Conservation (phyloP, 2,329 filamentous ascomycete genomes). For the Dothideomycetidae sp. region DNA sequence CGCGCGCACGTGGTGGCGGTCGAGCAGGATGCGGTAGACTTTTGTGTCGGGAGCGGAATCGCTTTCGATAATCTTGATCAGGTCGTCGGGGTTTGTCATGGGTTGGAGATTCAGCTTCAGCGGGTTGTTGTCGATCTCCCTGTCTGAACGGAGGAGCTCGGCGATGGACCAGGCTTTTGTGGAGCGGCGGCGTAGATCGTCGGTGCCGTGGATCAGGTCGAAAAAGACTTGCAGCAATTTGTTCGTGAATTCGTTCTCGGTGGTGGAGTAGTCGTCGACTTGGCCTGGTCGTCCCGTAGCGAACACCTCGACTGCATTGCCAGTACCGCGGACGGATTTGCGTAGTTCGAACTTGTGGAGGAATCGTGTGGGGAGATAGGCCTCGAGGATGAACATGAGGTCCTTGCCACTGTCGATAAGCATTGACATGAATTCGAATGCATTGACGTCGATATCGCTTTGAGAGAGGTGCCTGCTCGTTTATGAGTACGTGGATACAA, state of each 20-base stretch:
- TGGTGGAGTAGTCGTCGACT: neutral
- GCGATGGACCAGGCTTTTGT: neutral
- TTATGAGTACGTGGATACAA: neutral
- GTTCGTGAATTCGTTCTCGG: slow-evolving; percentile 1
- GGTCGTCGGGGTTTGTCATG: neutral
- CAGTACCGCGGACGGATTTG: neutral
- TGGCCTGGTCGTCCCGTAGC: slow-evolving; percentile 4
- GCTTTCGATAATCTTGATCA: neutral
- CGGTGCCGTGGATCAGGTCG: neutral
- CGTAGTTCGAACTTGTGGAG: neutral
- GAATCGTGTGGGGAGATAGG: slow-evolving; percentile 4
- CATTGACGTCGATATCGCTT: neutral
- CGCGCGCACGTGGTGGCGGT: neutral
- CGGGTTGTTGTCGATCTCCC: neutral
- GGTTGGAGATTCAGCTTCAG: neutral
- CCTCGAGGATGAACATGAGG: slow-evolving; percentile 5
- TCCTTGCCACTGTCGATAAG: neutral
- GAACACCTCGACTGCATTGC: slow-evolving; percentile 3
- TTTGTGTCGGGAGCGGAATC: neutral
- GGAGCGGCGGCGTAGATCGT: neutral
- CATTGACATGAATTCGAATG: slow-evolving; percentile 1
- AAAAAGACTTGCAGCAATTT: neutral
- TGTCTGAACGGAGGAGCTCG: neutral
- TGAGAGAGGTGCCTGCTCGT: neutral
- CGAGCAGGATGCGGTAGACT: slow-evolving; percentile 3